Evolutionary conservation across 2,329 filamentous ascomycete species (phyloP).

Genomic region (Myotisia sp.): DNA sequence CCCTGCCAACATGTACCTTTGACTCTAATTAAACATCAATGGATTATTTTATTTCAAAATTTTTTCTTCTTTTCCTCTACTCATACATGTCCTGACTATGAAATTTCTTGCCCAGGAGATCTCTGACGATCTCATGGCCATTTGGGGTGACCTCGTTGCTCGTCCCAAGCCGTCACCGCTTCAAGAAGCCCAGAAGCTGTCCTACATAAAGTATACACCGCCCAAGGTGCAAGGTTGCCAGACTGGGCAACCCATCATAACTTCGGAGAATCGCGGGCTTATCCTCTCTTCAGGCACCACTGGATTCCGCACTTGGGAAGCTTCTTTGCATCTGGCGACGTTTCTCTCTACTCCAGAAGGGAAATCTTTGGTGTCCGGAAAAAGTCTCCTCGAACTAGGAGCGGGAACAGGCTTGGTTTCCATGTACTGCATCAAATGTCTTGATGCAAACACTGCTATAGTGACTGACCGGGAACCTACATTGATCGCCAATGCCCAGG

Average conservation of each 20-base stretch:
- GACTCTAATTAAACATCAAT: constrained; percentile 5
- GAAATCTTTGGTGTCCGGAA: constrained; percentile 34
- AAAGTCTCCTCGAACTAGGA: constrained; percentile 49
- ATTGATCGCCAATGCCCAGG: constrained; percentile 27
- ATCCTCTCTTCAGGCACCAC: constrained; percentile 47
- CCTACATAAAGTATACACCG: constrained; percentile 57
- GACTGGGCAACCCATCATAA: constrained; percentile 19
- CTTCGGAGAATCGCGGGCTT: constrained; percentile 41
- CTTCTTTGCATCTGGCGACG: constrained; percentile 48
- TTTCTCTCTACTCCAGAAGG: constrained; percentile 40
- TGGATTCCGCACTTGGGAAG: constrained; percentile 57
- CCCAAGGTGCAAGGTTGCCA: constrained; percentile 14
- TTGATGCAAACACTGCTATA: constrained; percentile 40
- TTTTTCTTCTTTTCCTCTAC: constrained; percentile 7
- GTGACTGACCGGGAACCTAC: constrained; percentile 47
- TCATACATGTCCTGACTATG: constrained; percentile 14
- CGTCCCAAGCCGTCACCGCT: constrained; percentile 50
- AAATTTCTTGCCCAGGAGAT: constrained; percentile 49
- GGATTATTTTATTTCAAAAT: constrained; percentile 2
- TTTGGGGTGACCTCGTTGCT: constrained; percentile 51
- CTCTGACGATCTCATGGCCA: constrained; percentile 62
- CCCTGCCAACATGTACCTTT: background rate
- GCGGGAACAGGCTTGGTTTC: constrained; percentile 54
- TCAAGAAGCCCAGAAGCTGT: constrained; percentile 53
- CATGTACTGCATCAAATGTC: constrained; percentile 46